Base-by-base conservation (phyloP, 257 asterid species). In the Craterostigma plantagineum region DNA sequence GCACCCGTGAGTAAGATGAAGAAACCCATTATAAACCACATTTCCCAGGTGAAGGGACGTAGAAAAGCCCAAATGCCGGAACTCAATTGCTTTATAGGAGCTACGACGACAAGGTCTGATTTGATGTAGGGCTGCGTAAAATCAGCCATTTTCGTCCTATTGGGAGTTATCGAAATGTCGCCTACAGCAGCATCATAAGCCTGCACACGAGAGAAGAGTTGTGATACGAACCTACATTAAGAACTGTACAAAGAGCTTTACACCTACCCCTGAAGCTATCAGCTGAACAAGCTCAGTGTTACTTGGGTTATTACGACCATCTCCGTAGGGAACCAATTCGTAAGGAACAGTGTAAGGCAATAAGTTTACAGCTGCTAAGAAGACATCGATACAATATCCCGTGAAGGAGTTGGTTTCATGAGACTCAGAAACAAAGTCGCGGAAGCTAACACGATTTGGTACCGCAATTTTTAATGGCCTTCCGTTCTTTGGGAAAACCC, bases 371-470 rank as follows among this genome's bases (percentile, higher is more conserved):
- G 98, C 98, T 53, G 98, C 79, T 8, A 60, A 49, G 54, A 90
- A 90, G 43, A 90, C 94, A 53, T 90, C 98, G 15, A 90, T 69
- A 60, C 95, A 79, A 56, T 79, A 83, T 46, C 98, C 98, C 63
- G 74, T 72, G 9, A 71, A 74, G 18, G 18, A 55, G 50, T 83
- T 71, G 14, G 77, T 64, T 23, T 73, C 87, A 4, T 68, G 62
- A 23, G 62, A 67, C 56, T 72, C 91, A 12, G 98, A 74, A 36
- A 83, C 83, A 48, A 83, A 90, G 27, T 90, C 94, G 45, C 55
- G 61, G 56, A 41, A 90, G 59, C 92, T 51, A 51, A 71, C 91
- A 42, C 94, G 62, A 33, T 58, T 67, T 1, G 98, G 98, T 34
- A 90, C 94, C 33, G 81, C 95, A 43, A 90, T 90, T 61, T 62